Evolutionary conservation across 2,329 filamentous ascomycete genomes (phyloP).

Genomic region (Teratosphaeria epicoccoides): DNA sequence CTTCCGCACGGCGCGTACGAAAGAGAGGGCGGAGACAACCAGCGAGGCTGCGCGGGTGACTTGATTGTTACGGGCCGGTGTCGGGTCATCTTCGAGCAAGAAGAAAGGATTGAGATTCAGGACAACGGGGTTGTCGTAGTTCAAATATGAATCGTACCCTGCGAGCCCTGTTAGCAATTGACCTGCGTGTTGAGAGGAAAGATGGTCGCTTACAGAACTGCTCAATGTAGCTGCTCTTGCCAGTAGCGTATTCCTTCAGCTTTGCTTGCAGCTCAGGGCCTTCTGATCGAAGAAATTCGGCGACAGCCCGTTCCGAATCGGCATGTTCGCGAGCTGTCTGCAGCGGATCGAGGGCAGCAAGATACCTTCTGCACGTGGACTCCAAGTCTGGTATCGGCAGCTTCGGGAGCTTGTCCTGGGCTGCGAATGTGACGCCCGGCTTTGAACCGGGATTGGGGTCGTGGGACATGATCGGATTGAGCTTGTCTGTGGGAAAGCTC

Average conservation of each 20-base stretch:
- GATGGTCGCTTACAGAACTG: conserved; percentile 69
- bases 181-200: neutral
- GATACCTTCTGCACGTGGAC: conserved; percentile 64
- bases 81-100: conserved; percentile 91
- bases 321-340: conserved; percentile 72
- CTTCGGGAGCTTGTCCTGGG: conserved; percentile 80
- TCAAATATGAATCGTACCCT: conserved; percentile 99
- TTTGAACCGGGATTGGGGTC: conserved; percentile 44
- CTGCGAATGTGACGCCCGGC: conserved; percentile 75
- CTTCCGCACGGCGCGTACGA: conserved; percentile 82
- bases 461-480: conserved; percentile 37
- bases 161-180: neutral
- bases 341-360: conserved; percentile 67
- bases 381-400: conserved; percentile 87
- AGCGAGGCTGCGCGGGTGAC: conserved; percentile 88
- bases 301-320: conserved; percentile 68
- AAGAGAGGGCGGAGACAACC: conserved; percentile 79
- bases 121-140: conserved; percentile 95
- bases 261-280: conserved; percentile 80
- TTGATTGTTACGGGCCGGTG: conserved; percentile 90
- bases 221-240: conserved; percentile 92
- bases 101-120: conserved; percentile 98
- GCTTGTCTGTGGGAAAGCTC: conserved; percentile 37
- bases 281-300: conserved; percentile 71
- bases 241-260: conserved; percentile 78